A percentile compares a stretch with the other conserved stretches of the same genome.
phyloP scores from a whole-genome alignment of 1,284 basidiomycete species.

The Pyrrhoderma lamaoense region DNA sequence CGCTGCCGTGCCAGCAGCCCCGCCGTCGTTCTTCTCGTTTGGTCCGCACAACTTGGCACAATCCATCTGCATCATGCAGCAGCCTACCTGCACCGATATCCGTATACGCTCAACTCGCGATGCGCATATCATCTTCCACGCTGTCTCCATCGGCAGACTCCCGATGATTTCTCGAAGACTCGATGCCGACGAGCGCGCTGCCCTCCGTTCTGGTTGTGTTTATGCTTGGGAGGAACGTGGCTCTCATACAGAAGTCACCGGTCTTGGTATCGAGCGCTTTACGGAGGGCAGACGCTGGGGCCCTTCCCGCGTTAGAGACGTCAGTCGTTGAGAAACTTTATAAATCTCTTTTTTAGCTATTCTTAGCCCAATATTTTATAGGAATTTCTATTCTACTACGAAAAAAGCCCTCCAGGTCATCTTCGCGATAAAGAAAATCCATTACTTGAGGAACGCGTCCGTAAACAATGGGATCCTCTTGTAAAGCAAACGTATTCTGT shows the following conservation, averaged over 20 bases:
- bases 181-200: constrained; percentile 36
- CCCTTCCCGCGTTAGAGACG: constrained; percentile 32
- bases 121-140: constrained; percentile 39
- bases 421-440: constrained; percentile 20
- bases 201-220: constrained; percentile 36
- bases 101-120: constrained; percentile 34
- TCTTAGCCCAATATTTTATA: constrained; percentile 14
- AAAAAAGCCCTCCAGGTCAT: constrained; percentile 26
- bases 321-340: constrained; percentile 20
- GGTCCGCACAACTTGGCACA: constrained; percentile 15
- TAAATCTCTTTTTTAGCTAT: constrained; percentile 7
- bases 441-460: constrained; percentile 18
- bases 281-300: constrained; percentile 37
- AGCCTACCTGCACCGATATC: constrained; percentile 35
- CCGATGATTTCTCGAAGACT: constrained; percentile 36
- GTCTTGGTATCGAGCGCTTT: constrained; percentile 36
- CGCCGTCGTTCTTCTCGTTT: constrained; percentile 8
- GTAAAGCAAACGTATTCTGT: constrained; percentile 41
- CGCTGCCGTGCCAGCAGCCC: constrained; percentile 16
- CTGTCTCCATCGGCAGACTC: constrained; percentile 30
- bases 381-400: constrained; percentile 40
- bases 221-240: constrained; percentile 43
- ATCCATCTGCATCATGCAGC: constrained; percentile 28
- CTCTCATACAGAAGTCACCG: constrained; percentile 31
- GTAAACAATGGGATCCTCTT: constrained; percentile 23